phyloP scores from a whole-genome alignment of 2,329 filamentous ascomycete species.

The Penicillium sp. region DNA sequence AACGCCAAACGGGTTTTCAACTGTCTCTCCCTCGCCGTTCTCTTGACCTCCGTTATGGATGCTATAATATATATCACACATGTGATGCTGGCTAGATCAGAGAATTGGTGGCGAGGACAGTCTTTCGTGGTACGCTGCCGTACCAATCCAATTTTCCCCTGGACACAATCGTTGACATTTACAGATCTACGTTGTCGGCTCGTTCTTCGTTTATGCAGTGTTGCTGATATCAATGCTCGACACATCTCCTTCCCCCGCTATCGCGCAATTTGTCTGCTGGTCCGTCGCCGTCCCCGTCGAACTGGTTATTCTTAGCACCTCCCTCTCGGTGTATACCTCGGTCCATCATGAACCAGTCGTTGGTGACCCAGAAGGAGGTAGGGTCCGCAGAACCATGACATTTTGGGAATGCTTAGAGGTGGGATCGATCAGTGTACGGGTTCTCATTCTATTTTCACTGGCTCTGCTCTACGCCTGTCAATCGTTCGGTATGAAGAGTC shows the following conservation, averaged over 20 bases:
- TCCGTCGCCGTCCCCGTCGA: slow-evolving; percentile 68
- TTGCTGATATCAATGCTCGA: slow-evolving; percentile 84
- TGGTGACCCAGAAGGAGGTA: slow-evolving; percentile 47
- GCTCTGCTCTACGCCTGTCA: slow-evolving; percentile 56
- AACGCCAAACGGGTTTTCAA: slow-evolving; percentile 69
- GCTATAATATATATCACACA: slow-evolving; percentile 70
- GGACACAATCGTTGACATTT: slow-evolving; percentile 12
- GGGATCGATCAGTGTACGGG: slow-evolving; percentile 61
- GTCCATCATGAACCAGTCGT: slow-evolving; percentile 62
- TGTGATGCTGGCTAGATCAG: slow-evolving; percentile 61
- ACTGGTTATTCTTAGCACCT: slow-evolving; percentile 64
- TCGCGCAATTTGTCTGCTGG: slow-evolving; percentile 79
- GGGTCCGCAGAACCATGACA: slow-evolving; percentile 41
- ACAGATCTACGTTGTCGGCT: slow-evolving; percentile 79
- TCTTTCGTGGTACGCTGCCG: slow-evolving; percentile 62
- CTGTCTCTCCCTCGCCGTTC: slow-evolving; percentile 66
- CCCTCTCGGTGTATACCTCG: slow-evolving; percentile 64
- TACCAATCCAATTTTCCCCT: not conserved
- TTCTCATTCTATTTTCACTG: slow-evolving; percentile 62
- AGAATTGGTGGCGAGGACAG: slow-evolving; percentile 80
- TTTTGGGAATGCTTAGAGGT: slow-evolving; percentile 43
- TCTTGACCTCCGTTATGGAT: slow-evolving; percentile 72
- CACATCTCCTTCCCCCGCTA: slow-evolving; percentile 72
- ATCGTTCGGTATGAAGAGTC: slow-evolving; percentile 45
- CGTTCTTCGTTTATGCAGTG: slow-evolving; percentile 82